Evolutionary conservation across 148 eudicot species (phyloP).

Genomic region (Talinum fruticosum): DNA sequence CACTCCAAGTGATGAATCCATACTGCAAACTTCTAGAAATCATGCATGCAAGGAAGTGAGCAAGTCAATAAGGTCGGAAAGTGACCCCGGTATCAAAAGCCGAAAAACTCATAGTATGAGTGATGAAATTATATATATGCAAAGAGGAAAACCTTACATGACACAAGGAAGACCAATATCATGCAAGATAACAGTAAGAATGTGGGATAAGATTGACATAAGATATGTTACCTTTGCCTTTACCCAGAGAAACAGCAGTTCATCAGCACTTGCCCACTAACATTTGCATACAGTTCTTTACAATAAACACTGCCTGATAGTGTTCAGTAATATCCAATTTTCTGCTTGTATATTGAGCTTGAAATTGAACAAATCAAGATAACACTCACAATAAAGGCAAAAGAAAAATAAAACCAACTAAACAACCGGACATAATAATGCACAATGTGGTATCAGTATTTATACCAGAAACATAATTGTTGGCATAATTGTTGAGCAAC

Average conservation of each 20-base stretch:
- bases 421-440: neutral
- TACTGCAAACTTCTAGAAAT: neutral
- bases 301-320: neutral
- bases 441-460: neutral
- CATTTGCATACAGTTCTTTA: constrained; percentile 13
- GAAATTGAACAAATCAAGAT: neutral
- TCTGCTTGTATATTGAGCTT: constrained; percentile 1
- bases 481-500: constrained; percentile 12
- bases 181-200: neutral
- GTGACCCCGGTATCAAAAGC: neutral
- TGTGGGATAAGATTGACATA: neutral
- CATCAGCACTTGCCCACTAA: constrained; percentile 17
- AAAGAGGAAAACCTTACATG: neutral
- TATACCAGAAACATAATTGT: neutral
- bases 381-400: neutral
- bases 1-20: constrained; percentile 2
- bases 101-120: neutral
- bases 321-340: neutral
- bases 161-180: neutral
- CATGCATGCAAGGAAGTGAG: neutral
- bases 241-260: neutral
- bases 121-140: neutral
- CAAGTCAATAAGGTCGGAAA: neutral
- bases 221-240: too few relatives aligned
- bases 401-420: neutral